Conservation (phyloP, 2,329 filamentous ascomycete species). For the Talaromyces islandicus region DNA sequence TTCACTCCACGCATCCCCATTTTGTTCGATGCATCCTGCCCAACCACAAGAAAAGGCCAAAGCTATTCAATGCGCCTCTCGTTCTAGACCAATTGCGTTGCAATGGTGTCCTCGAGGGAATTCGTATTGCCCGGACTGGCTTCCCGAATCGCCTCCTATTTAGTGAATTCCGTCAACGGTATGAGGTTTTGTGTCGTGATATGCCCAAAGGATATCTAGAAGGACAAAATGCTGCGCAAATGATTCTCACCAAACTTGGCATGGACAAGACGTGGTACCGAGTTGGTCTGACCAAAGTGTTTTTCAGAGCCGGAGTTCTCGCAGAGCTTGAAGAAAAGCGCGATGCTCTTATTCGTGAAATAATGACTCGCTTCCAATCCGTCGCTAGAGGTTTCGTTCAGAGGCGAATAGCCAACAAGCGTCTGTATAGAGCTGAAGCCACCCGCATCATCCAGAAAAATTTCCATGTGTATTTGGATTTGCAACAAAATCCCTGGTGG, state of each 20-base stretch:
- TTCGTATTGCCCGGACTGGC: constrained; percentile 91
- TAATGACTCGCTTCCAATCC: constrained; percentile 90
- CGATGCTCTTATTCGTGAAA: constrained; percentile 85
- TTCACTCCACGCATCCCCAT: constrained; percentile 94
- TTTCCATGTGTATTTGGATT: constrained; percentile 82
- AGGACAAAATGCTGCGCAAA: constrained; percentile 73
- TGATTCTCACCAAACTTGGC: constrained; percentile 84
- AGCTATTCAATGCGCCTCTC: constrained; percentile 84
- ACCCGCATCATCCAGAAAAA: constrained; percentile 93
- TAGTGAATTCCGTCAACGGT: constrained; percentile 87
- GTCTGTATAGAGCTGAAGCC: constrained; percentile 88
- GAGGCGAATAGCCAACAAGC: constrained; percentile 82
- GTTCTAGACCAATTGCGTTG: constrained; percentile 96
- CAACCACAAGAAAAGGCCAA: constrained; percentile 95
- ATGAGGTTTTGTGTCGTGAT: constrained; percentile 84
- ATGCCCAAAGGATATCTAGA: constrained; percentile 90
- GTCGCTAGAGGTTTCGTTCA: constrained; percentile 85
- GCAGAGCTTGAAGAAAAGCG: constrained; percentile 95
- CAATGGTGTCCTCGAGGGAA: constrained; percentile 98
- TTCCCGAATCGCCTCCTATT: constrained; percentile 93
- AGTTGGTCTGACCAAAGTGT: constrained; percentile 93
- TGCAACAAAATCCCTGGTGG: constrained; percentile 97
- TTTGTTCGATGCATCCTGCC: constrained; percentile 97
- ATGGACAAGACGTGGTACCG: constrained; percentile 83
- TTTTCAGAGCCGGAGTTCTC: constrained; percentile 92